phyloP scores from a whole-genome alignment of 768 basidiomycete genomes.

The Rhizopogon rudus region DNA sequence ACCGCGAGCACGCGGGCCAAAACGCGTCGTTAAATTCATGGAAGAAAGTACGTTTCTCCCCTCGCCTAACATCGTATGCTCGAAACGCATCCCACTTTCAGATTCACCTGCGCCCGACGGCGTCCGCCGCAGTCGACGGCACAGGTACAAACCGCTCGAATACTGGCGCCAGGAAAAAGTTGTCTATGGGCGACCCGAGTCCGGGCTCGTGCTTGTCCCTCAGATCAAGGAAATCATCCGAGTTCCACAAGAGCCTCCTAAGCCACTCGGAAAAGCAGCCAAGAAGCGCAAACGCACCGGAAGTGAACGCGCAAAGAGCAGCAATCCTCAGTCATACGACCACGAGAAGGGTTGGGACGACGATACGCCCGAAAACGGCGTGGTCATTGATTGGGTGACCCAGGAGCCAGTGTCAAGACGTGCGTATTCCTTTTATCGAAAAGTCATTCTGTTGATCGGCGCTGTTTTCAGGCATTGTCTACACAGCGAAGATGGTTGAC shows the following conservation, averaged over 20 bases:
- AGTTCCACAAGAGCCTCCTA: slow-evolving; percentile 44
- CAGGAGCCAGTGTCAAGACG: slow-evolving; percentile 63
- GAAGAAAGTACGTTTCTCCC: slow-evolving; percentile 20
- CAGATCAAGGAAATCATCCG: slow-evolving; percentile 63
- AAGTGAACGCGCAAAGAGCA: slow-evolving; percentile 31
- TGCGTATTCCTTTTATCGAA: slow-evolving; percentile 35
- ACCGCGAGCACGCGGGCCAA: slow-evolving; percentile 17
- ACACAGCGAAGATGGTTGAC: slow-evolving; percentile 62
- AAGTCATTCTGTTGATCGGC: slow-evolving; percentile 1
- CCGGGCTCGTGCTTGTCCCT: slow-evolving; percentile 49
- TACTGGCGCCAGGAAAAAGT: slow-evolving; percentile 93
- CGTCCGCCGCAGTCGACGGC: slow-evolving; percentile 67
- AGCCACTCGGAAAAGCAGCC: slow-evolving; percentile 39
- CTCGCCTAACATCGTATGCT: neutral
- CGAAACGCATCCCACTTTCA: slow-evolving; percentile 6
- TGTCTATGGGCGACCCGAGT: slow-evolving; percentile 66
- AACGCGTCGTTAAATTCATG: slow-evolving; percentile 10
- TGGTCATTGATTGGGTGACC: slow-evolving; percentile 63
- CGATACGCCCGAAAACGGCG: slow-evolving; percentile 58
- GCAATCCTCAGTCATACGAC: slow-evolving; percentile 23
- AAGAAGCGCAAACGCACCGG: slow-evolving; percentile 29
- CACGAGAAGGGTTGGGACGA: slow-evolving; percentile 87
- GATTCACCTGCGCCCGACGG: slow-evolving; percentile 33
- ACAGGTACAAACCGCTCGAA: slow-evolving; percentile 69
- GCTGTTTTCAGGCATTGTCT: slow-evolving; percentile 62